Evolutionary conservation across 2,329 filamentous ascomycete genomes (phyloP).

Genomic region (Penicillium sp.): DNA sequence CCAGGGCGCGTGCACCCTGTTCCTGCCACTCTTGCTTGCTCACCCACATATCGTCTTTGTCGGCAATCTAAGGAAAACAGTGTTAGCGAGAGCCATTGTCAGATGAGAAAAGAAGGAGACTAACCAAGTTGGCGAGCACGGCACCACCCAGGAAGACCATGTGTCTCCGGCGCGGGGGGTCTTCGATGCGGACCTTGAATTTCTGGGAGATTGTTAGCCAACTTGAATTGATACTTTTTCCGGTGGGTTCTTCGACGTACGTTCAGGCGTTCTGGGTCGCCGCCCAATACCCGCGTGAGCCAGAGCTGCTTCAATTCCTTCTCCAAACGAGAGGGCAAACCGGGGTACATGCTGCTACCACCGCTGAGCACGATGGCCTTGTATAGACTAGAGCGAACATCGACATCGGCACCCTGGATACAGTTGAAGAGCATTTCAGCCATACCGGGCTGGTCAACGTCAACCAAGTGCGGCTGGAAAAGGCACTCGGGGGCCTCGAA

Average conservation of each 20-base stretch:
- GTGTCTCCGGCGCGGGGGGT: conserved; percentile 87
- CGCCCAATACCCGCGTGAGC: conserved; percentile 81
- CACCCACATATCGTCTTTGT: conserved; percentile 99
- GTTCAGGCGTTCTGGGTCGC: conserved; percentile 82
- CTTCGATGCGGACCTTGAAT: conserved; percentile 99
- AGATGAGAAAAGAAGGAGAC: conserved; percentile 16
- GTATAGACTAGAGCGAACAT: conserved; percentile 86
- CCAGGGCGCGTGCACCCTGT: conserved; percentile 71
- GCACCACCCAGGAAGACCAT: conserved; percentile 99
- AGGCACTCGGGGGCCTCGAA: conserved; percentile 97
- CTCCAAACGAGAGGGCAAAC: conserved; percentile 83
- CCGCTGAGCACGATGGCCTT: conserved; percentile 95
- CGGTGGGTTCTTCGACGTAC: conserved; percentile 33
- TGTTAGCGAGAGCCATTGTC: conserved; percentile 8
- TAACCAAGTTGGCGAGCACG: conserved; percentile 82
- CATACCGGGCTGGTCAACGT: conserved; percentile 93
- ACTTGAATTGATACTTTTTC: neutral
- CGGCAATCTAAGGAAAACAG: conserved; percentile 59
- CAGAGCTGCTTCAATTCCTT: conserved; percentile 99
- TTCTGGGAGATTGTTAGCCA: conserved; percentile 48
- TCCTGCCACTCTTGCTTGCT: conserved; percentile 95
- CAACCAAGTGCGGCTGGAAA: conserved; percentile 95
- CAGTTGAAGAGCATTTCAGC: conserved; percentile 98
- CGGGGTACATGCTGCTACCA: conserved; percentile 98
- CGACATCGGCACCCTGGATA: conserved; percentile 89